Conservation (phyloP, 495 filamentous ascomycete genomes). For the Aspergillus sclerotiicarbonarius region DNA sequence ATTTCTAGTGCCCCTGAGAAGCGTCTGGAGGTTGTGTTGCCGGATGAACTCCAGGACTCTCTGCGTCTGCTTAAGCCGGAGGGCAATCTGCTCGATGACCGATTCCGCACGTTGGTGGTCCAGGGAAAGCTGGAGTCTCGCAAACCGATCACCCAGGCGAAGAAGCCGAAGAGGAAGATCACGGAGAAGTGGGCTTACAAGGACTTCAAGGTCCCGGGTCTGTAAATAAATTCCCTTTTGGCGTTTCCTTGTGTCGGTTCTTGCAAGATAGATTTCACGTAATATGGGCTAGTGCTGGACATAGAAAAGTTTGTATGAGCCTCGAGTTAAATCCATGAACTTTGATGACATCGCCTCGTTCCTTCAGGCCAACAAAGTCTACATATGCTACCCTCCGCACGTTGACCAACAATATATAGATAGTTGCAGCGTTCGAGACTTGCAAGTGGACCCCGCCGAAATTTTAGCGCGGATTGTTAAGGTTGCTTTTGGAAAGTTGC, state of each 20-base stretch:
- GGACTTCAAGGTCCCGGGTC: constrained; percentile 69
- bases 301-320: constrained; percentile 11
- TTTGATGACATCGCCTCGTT: constrained; percentile 1
- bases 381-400: neutral
- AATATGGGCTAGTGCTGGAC: constrained; percentile 8
- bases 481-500: constrained; percentile 8
- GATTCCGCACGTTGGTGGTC: constrained; percentile 84
- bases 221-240: constrained; percentile 24
- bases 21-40: constrained; percentile 81
- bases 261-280: constrained; percentile 15
- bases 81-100: constrained; percentile 86
- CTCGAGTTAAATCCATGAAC: neutral
- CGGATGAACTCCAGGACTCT: constrained; percentile 91
- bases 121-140: constrained; percentile 85
- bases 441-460: constrained; percentile 15
- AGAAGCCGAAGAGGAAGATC: constrained; percentile 70
- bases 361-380: neutral
- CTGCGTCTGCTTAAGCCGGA: constrained; percentile 87
- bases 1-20: constrained; percentile 64
- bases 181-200: constrained; percentile 98
- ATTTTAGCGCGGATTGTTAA: constrained; percentile 19
- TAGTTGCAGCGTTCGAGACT: constrained; percentile 5
- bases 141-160: constrained; percentile 70
- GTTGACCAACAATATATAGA: neutral
- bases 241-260: constrained; percentile 17